Evolutionary conservation across 73 alveolate genomes (phyloP).

Genomic region (Paramecium biaurelia): DNA sequence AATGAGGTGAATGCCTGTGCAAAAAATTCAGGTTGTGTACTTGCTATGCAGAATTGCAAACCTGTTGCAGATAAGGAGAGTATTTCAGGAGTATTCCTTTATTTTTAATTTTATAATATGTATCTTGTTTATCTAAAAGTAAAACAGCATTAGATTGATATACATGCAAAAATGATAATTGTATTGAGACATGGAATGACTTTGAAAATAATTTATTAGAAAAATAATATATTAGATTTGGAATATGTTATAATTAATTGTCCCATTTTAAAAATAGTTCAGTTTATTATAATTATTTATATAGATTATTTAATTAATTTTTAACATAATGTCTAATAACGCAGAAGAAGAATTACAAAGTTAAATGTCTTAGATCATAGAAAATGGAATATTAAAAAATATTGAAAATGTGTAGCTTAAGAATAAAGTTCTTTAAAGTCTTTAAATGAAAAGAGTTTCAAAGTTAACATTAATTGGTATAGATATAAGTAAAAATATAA

Average conservation of each 20-base stretch:
- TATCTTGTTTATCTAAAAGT: background rate
- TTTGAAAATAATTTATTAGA: background rate
- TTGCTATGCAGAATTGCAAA: background rate
- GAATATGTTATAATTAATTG: background rate
- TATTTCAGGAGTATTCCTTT: background rate
- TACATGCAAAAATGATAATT: background rate
- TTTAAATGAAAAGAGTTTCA: background rate
- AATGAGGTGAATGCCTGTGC: background rate
- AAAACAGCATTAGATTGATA: background rate
- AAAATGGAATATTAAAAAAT: constrained; percentile 15
- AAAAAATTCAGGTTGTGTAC: background rate
- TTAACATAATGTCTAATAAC: background rate
- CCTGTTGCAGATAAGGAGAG: background rate
- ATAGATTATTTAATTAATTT: background rate
- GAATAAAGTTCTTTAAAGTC: constrained; percentile 27
- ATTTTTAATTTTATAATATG: background rate
- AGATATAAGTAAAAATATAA: background rate
- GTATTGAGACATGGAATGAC: background rate
- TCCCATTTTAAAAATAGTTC: background rate
- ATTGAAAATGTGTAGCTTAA: background rate
- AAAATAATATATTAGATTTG: background rate
- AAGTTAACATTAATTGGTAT: constrained; percentile 20
- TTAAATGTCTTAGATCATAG: background rate
- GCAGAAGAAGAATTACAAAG: background rate
- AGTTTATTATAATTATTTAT: background rate